Evolutionary conservation across 148 eudicot genomes (phyloP), one percentile per base, ranked within the genome.

Genomic region (Chenopodium berlandieri): DNA sequence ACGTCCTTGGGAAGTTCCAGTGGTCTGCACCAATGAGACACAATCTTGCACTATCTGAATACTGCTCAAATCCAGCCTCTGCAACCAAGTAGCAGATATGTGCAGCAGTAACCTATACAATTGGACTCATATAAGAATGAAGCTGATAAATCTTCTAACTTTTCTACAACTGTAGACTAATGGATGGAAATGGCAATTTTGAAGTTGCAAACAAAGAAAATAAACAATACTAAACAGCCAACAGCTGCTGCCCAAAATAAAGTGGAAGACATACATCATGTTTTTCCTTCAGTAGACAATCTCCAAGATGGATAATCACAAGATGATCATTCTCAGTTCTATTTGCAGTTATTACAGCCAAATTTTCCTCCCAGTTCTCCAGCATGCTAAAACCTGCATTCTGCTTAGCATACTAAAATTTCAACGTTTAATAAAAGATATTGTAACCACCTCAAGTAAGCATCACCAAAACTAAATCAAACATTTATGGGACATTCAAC

Each of bases 11-110:
- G 81, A 84, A 89, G 84, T 92, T 96, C 93, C 86, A 91, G 83
- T 96, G 99, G 84, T 96, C 97, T 46, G 98, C 98, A 77, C 99
- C 99, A 88, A 94, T 79, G 77, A 96, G 99, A 84, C 99, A 96
- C 81, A 96, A 77, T 85, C 99, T 90, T 77, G 99, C 94, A 84
- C 85, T 88, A 81, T 94, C 94, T 71, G 99, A 94, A 82, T 92
- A 94, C 70, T 87, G 85, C 86, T 94, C 94, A 82, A 96, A 92
- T 77, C 86, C 92, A 48, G 95, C 93, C 86, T 94, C 99, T 10
- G 99, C 98, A 82, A 94, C 92, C 85, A 96, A 83, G 87, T 96
- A 96, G 90, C 99, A 96, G 78, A 91, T 92, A 85, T 96, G 99
- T 75, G 98, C 99, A 78, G 98, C 98, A 80, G 88, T 85, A 76